phyloP scores from a whole-genome alignment of 305 asterid species.

The Ilex paraguariensis region DNA sequence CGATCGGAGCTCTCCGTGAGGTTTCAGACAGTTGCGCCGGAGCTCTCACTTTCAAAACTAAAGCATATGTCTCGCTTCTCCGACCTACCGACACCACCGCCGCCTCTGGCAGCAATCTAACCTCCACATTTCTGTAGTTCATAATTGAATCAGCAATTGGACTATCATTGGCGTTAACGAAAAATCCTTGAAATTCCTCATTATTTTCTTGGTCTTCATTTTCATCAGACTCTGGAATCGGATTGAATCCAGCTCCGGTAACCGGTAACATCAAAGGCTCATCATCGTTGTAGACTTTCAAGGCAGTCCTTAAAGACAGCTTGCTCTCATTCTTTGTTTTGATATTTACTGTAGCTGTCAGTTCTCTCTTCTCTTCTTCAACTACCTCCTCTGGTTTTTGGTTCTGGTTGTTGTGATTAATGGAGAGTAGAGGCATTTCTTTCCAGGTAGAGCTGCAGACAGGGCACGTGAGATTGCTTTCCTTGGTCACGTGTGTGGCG shows the following conservation, averaged over 20 bases:
- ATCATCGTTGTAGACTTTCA: constrained; percentile 90
- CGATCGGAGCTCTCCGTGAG: constrained; percentile 50
- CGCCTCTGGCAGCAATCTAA: constrained; percentile 54
- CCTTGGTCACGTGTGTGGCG: not conserved
- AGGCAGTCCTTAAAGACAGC: constrained; percentile 10
- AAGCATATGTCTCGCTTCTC: constrained; percentile 57
- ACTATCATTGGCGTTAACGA: constrained; percentile 14
- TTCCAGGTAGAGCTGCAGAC: constrained; percentile 19
- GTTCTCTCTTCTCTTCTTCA: not conserved
- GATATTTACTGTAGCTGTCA: not conserved
- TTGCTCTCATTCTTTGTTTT: not conserved
- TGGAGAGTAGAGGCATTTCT: constrained; percentile 16
- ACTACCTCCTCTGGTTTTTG: no score
- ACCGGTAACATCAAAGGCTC: constrained; percentile 81
- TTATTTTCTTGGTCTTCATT: constrained; percentile 50
- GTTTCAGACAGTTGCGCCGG: constrained; percentile 18
- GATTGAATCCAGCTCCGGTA: constrained; percentile 66
- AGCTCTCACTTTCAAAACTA: constrained; percentile 63
- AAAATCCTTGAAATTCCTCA: constrained; percentile 72
- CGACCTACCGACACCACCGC: constrained; percentile 73
- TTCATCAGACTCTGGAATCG: constrained; percentile 88
- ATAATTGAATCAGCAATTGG: constrained; percentile 12
- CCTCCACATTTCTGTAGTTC: constrained; percentile 31
- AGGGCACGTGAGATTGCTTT: constrained; percentile 15
- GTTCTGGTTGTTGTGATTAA: not conserved